Conservation (phyloP, 1,284 basidiomycete genomes). For the Trichosporon coremiiforme region DNA sequence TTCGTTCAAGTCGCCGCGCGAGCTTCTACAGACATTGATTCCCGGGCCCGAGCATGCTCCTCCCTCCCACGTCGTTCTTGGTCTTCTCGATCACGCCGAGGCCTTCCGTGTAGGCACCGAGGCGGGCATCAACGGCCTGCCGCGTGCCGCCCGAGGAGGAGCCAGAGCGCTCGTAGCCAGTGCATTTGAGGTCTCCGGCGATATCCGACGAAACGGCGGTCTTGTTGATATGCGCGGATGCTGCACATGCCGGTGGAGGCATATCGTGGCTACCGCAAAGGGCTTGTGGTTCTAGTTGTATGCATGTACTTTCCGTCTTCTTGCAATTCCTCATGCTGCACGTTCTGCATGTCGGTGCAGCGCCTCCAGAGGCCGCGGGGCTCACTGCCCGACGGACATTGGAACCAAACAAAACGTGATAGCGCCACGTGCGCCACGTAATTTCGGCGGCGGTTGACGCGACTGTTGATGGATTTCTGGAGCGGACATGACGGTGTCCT, state of each 20-base stretch:
- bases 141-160: conserved; percentile 48
- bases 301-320: background rate
- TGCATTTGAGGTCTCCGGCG: background rate
- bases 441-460: background rate
- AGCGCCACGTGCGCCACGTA: conserved; percentile 13
- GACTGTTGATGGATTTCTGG: background rate
- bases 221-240: conserved; percentile 16
- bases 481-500: background rate
- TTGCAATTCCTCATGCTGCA: background rate
- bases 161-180: conserved; percentile 51
- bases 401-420: conserved; percentile 10
- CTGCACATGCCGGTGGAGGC: background rate
- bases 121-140: conserved; percentile 47
- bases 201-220: conserved; percentile 8
- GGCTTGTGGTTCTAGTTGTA: conserved; percentile 14
- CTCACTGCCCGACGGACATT: background rate
- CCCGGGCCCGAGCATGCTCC: conserved; percentile 15
- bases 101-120: conserved; percentile 36
- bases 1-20: conserved; percentile 36
- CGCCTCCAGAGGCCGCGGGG: background rate
- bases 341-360: background rate
- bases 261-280: conserved; percentile 1
- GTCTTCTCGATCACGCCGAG: conserved; percentile 38
- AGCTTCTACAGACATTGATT: conserved; percentile 27
- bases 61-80: conserved; percentile 21